Evolutionary conservation across 345 rosid genomes (phyloP).

Genomic region (Syzygium jambos): DNA sequence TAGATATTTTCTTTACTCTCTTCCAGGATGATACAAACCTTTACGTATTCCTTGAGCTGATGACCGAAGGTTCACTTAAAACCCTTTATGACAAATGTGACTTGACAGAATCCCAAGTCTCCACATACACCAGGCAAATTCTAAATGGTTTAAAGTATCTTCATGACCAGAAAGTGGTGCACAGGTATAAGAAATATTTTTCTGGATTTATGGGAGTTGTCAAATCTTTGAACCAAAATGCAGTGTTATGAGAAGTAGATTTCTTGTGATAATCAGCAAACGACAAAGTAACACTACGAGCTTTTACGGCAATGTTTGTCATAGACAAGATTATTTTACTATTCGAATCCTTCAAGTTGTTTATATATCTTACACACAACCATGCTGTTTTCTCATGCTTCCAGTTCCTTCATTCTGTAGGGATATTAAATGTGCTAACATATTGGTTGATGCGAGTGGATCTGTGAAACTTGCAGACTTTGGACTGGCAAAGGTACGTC

Average conservation of each 20-base stretch:
- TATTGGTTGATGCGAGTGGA: conserved; percentile 19
- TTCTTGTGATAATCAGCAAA: background rate
- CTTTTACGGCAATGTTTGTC: background rate
- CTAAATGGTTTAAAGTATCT: background rate
- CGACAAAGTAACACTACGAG: background rate
- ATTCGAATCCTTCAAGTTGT: background rate
- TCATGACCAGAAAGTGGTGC: background rate
- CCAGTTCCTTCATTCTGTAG: background rate
- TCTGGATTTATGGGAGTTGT: background rate
- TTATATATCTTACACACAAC: background rate
- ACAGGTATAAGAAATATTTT: background rate
- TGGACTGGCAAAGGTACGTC: conserved; percentile 22
- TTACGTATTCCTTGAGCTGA: background rate
- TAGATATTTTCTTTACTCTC: background rate
- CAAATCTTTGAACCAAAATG: background rate
- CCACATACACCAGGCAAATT: background rate
- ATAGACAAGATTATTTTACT: background rate
- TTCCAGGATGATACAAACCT: background rate
- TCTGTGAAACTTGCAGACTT: conserved; percentile 29
- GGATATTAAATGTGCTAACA: conserved; percentile 32
- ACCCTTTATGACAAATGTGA: background rate
- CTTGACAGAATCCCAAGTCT: background rate
- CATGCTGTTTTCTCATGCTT: background rate
- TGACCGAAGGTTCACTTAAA: background rate
- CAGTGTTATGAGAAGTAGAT: background rate